Percentiles rank a stretch among this genome's conserved stretches.
phyloP scores from a whole-genome alignment of 192 early-diverging fungal genomes.

The Backusella sp. region DNA sequence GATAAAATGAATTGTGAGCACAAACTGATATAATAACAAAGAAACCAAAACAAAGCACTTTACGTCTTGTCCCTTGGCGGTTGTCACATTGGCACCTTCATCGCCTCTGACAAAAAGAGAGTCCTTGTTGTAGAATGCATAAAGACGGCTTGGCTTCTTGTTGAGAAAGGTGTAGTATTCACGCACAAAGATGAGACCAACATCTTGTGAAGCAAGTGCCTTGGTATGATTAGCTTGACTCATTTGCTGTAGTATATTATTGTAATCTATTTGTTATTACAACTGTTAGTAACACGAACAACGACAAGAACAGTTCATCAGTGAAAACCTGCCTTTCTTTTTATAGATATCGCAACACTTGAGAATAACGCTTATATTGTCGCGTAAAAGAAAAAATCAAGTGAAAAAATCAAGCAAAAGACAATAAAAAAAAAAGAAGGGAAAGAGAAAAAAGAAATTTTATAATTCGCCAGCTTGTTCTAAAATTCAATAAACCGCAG shows the following conservation, averaged over 20 bases:
- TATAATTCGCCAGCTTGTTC: background rate
- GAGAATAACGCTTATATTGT: background rate
- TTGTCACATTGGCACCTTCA: conserved; percentile 70
- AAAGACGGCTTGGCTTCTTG: conserved; percentile 74
- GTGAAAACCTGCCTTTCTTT: background rate
- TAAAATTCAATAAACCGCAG: too few species aligned
- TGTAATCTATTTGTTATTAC: background rate
- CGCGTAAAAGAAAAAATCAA: background rate
- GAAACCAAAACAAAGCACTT: conserved; percentile 7
- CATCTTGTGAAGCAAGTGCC: conserved; percentile 52
- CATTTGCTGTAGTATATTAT: background rate
- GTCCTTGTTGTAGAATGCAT: conserved; percentile 87
- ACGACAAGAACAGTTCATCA: background rate
- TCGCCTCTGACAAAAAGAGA: conserved; percentile 80
- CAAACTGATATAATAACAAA: background rate
- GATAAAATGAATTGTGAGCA: background rate
- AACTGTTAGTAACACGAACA: background rate
- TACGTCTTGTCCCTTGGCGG: conserved; percentile 74
- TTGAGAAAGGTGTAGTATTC: conserved; percentile 94
- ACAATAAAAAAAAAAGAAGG: background rate
- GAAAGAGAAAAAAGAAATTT: background rate
- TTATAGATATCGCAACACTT: background rate
- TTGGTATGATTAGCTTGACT: background rate
- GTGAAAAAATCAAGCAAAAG: conserved; percentile 1
- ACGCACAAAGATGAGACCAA: conserved; percentile 93